Percentiles rank a stretch among this genome's conserved stretches.
Conservation (phyloP, 169 alveolate species). For the Plasmodium malariae region DNA sequence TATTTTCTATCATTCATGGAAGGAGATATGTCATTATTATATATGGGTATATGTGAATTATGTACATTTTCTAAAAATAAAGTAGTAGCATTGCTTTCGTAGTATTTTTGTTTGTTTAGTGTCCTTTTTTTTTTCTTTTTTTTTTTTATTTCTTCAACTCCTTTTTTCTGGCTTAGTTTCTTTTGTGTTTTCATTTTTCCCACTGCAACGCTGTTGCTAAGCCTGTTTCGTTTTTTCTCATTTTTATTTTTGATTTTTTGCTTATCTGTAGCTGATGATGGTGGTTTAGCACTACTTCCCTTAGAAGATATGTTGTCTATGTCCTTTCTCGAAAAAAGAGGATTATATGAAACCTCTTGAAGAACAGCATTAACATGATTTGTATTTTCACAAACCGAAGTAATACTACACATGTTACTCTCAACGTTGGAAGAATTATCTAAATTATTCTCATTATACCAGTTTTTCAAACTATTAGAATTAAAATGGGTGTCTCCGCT, state of each 20-base stretch:
- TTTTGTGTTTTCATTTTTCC: not conserved
- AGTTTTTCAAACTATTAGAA: no score
- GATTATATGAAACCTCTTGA: no score
- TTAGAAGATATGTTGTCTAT: no score
- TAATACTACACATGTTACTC: no score
- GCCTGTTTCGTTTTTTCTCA: not conserved
- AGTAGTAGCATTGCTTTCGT: slow-evolving; percentile 13
- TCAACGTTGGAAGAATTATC: no score
- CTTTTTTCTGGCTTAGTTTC: not conserved
- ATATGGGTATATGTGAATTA: not conserved
- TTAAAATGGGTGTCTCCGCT: no score
- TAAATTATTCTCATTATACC: no score
- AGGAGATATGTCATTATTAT: not conserved
- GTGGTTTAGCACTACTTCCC: no score
- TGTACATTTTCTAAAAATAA: slow-evolving; percentile 10
- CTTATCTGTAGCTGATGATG: no score
- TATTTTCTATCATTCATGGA: not conserved
- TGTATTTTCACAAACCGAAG: no score
- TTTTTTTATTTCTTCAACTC: slow-evolving; percentile 4
- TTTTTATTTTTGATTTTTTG: not conserved
- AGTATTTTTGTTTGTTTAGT: slow-evolving; percentile 13
- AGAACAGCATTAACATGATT: no score
- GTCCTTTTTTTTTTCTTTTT: not conserved
- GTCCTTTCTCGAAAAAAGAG: no score
- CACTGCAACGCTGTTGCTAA: not conserved